Conservation (phyloP, 495 filamentous ascomycete genomes). For the Penicillium dipodomyicola region DNA sequence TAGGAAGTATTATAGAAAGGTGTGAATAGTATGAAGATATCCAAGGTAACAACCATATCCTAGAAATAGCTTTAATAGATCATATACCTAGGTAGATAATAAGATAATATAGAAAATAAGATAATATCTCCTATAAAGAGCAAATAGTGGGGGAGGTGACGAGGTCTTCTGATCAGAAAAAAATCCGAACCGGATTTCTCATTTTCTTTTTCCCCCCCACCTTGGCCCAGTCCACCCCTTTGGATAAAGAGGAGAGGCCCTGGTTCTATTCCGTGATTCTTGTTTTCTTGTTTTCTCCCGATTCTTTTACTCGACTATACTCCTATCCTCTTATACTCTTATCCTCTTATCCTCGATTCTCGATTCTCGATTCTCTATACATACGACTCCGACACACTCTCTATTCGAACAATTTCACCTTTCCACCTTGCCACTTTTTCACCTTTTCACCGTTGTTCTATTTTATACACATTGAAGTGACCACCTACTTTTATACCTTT, state of each 20-base stretch:
- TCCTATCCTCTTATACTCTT: neutral
- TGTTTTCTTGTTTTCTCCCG: neutral
- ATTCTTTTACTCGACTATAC: neutral
- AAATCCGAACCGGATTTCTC: conserved; percentile 32
- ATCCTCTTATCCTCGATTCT: no score
- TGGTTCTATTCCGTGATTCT: conserved; percentile 8
- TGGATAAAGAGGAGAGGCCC: conserved; percentile 11
- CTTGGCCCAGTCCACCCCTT: conserved; percentile 9
- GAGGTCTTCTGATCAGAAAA: conserved; percentile 47
- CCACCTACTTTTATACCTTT: neutral
- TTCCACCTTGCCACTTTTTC: neutral
- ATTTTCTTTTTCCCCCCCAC: conserved; percentile 6
- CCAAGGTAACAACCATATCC: neutral
- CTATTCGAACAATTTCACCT: neutral
- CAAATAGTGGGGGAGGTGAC: conserved; percentile 28
- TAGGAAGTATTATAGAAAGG: neutral
- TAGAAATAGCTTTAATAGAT: no score
- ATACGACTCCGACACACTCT: neutral
- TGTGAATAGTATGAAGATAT: no score
- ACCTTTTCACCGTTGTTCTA: neutral
- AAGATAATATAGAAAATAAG: no score
- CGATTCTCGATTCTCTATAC: no score
- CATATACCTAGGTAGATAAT: no score
- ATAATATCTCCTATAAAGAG: no score
- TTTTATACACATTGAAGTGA: neutral